Conservation (phyloP, 768 basidiomycete genomes). For the Kwoniella sp. region DNA sequence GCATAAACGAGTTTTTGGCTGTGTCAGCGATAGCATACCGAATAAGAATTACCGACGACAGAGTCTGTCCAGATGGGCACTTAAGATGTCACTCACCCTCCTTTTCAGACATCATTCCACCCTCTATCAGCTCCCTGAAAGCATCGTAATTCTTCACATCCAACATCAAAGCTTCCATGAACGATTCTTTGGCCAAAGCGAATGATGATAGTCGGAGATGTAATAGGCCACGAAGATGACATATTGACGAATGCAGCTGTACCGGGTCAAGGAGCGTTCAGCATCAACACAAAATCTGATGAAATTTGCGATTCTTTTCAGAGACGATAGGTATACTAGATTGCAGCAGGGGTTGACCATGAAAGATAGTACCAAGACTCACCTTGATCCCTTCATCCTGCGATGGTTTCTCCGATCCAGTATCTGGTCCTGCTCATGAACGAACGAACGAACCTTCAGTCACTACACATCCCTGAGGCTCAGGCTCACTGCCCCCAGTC, state of each 20-base stretch:
- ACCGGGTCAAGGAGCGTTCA: neutral
- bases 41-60: too few species aligned
- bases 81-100: slow-evolving; percentile 67
- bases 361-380: too few species aligned
- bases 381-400: slow-evolving; percentile 95
- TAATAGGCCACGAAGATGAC: slow-evolving; percentile 85
- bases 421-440: slow-evolving; percentile 60
- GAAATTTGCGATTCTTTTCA: too few species aligned
- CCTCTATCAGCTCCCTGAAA: slow-evolving; percentile 82
- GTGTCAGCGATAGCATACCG: too few species aligned
- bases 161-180: slow-evolving; percentile 89
- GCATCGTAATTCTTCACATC: slow-evolving; percentile 98
- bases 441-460: too few species aligned
- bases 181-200: slow-evolving; percentile 87
- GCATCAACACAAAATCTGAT: too few species aligned
- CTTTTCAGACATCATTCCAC: slow-evolving; percentile 93
- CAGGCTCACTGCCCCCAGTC: too few species aligned
- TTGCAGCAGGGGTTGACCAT: too few species aligned
- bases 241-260: slow-evolving; percentile 96
- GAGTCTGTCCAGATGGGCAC: too few species aligned
- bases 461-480: too few species aligned
- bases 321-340: too few species aligned
- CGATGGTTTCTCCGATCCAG: slow-evolving; percentile 71
- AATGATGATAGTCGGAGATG: slow-evolving; percentile 92
- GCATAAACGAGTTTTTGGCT: too few species aligned